Evolutionary conservation across 2,329 filamentous ascomycete genomes (phyloP).

Genomic region (Fusarium kyushuense): DNA sequence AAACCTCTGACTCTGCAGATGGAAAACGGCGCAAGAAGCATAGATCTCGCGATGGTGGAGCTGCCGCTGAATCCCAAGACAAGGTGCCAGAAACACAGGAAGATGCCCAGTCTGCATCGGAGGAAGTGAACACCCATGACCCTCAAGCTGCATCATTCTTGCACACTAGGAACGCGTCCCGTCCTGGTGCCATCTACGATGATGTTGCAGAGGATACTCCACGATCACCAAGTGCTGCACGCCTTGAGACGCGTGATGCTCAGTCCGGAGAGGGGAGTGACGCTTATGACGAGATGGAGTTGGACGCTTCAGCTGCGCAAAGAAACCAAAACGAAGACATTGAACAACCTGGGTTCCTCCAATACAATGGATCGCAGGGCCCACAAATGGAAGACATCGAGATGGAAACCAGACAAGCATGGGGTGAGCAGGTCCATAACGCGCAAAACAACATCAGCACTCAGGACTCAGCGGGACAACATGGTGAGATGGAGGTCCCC

Average conservation of each 20-base stretch:
- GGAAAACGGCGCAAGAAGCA: conserved; percentile 53
- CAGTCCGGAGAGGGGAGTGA: conserved; percentile 48
- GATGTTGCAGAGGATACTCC: conserved; percentile 38
- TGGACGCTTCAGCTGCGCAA: conserved; percentile 34
- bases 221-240: conserved; percentile 48
- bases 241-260: conserved; percentile 44
- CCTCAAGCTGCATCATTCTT: conserved; percentile 29
- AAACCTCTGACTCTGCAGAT: conserved; percentile 47
- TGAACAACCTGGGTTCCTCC: conserved; percentile 19
- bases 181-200: conserved; percentile 36
- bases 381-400: conserved; percentile 46
- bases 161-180: conserved; percentile 27
- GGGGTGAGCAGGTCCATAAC: conserved; percentile 52
- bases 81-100: conserved; percentile 42
- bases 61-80: conserved; percentile 34
- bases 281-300: conserved; percentile 44
- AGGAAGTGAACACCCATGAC: conserved; percentile 15
- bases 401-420: conserved; percentile 52
- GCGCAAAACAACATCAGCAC: conserved; percentile 43
- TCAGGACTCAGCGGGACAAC: conserved; percentile 20
- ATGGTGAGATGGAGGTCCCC: conserved; percentile 28
- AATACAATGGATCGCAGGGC: conserved; percentile 18
- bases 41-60: conserved; percentile 44
- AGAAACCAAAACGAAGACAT: conserved; percentile 13
- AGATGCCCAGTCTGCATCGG: conserved; percentile 25